Evolutionary conservation across 2,329 filamentous ascomycete genomes (phyloP).

Genomic region (Talaromyces piceae): DNA sequence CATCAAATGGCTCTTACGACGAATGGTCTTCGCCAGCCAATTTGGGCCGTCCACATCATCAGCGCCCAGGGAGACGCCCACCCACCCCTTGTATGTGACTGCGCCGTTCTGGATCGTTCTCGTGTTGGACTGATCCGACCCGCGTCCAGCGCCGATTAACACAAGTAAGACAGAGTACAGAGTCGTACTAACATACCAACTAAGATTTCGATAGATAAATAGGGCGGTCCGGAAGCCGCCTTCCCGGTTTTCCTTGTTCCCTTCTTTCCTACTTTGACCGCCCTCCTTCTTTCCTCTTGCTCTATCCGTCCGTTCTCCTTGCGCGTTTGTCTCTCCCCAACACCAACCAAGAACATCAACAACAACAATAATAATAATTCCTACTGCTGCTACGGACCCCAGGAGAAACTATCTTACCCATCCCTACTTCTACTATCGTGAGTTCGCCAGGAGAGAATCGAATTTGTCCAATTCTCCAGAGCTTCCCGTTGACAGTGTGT

Average conservation of each 20-base stretch:
- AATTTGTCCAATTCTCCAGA: not conserved
- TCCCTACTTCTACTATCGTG: not conserved
- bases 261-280: no score
- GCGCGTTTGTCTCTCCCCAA: not conserved
- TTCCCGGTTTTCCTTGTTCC: not conserved
- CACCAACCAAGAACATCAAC: not conserved
- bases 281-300: not conserved
- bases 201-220: not conserved
- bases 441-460: not conserved
- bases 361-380: not conserved
- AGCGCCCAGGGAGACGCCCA: not conserved
- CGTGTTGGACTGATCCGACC: not conserved
- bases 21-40: no score
- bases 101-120: no score
- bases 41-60: slow-evolving; percentile 1
- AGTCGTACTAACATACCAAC: no score
- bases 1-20: no score
- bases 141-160: no score
- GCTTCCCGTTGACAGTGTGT: not conserved
- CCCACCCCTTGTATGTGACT: not conserved
- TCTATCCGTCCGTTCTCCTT: not conserved
- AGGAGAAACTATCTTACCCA: no score
- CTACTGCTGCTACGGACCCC: no score
- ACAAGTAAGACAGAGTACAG: no score
- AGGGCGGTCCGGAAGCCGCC: not conserved